These are phyloP conservation scores for Claviceps quebecensis DNA, from an alignment of 2,329 filamentous ascomycete genomes.

Conservation along the genomic window DNA sequence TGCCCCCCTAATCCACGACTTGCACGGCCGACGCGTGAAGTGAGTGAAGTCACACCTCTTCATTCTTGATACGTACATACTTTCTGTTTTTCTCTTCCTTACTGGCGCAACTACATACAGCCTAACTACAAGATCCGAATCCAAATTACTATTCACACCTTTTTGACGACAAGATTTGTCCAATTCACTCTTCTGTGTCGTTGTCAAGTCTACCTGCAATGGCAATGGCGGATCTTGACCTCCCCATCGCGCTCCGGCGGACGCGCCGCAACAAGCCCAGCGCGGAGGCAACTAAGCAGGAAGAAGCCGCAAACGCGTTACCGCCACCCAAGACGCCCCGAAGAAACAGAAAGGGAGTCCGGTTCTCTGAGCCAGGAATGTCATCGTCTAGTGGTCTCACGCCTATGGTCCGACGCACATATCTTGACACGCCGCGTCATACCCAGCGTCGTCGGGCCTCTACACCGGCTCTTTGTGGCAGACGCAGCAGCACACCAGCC, in stretches of 20 bases:
- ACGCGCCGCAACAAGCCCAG: constrained; percentile 30
- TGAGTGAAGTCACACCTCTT: too few relatives aligned
- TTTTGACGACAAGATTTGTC: too few relatives aligned
- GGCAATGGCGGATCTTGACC: constrained; percentile 26
- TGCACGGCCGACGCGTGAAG: neutral
- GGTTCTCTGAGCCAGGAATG: constrained; percentile 43
- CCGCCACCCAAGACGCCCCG: constrained; percentile 17
- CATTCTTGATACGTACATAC: too few relatives aligned
- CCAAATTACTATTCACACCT: too few relatives aligned
- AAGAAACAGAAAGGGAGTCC: constrained; percentile 32
- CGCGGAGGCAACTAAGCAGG: constrained; percentile 12
- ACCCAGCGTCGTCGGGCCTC: constrained; percentile 26
- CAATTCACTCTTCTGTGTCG: too few relatives aligned
- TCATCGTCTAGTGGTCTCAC: constrained; percentile 40
- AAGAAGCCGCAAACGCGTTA: constrained; percentile 5
- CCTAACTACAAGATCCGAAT: too few relatives aligned
- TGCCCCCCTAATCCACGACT: neutral
- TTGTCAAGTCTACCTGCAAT: constrained; percentile 12
- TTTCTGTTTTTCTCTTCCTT: too few relatives aligned
- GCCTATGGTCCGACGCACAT: constrained; percentile 40
- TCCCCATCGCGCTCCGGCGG: constrained; percentile 42
- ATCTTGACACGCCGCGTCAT: constrained; percentile 25
- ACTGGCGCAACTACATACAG: too few relatives aligned
- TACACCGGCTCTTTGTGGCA: constrained; percentile 17
- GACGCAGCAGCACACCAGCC: constrained; percentile 7